A percentile compares a stretch with the other conserved stretches of the same genome.
These are phyloP conservation scores for Hypoxylon perforatum DNA, from an alignment of 495 filamentous ascomycete genomes.

Conservation along the genomic window DNA sequence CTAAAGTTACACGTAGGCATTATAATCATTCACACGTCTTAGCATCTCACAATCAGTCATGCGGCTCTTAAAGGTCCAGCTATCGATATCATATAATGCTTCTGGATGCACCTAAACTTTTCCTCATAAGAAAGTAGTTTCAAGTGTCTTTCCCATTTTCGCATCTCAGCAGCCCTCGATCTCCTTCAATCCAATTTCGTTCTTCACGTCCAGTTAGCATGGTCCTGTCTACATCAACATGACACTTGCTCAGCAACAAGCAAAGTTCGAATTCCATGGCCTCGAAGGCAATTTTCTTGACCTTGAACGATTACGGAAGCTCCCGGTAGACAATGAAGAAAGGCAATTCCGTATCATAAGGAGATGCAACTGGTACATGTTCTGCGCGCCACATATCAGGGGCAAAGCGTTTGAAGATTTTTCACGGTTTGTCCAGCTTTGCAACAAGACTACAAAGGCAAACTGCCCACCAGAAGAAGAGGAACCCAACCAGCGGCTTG, in stretches of 20 bases:
- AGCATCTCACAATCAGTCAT: no score
- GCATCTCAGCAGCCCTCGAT: neutral
- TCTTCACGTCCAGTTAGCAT: neutral
- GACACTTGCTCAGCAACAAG: neutral
- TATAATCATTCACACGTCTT: no score
- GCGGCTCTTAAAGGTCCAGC: no score
- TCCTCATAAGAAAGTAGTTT: neutral
- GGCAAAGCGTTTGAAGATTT: neutral
- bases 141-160: neutral
- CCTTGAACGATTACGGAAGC: neutral
- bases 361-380: constrained; percentile 40
- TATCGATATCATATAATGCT: no score
- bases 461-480: constrained; percentile 20
- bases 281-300: constrained; percentile 16
- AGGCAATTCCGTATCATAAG: constrained; percentile 17
- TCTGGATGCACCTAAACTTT: neutral
- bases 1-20: no score
- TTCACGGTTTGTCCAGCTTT: constrained; percentile 3
- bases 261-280: neutral
- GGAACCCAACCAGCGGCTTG: constrained; percentile 14
- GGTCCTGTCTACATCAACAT: neutral
- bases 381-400: constrained; percentile 10
- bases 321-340: neutral
- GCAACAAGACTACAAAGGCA: neutral
- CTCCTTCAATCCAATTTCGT: neutral